Base-by-base conservation (phyloP, 2,329 filamentous ascomycete species). In the Proliferodiscus dingleyae region DNA sequence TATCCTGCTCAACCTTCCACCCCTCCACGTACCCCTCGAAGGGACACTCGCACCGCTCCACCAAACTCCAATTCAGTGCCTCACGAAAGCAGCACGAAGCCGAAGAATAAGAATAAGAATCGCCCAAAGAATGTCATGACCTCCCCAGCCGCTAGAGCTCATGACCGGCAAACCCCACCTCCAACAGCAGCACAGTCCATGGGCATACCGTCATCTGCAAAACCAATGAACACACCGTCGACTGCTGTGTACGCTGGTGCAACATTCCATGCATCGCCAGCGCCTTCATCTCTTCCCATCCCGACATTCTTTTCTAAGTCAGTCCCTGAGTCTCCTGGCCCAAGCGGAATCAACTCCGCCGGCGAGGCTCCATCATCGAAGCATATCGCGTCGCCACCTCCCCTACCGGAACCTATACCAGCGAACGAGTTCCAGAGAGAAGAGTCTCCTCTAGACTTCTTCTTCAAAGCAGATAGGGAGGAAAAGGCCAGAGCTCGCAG, bases 231-330 rank as follows among this genome's bases (percentile, higher is more conserved):
- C 36, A 66, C 62, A 11, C 74, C 73, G 18, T 70, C 73, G 16
- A 45, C 50, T 28, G 41, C 57, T 26, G 59, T 56, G 9, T 98
- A 95, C 68, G 93, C 93, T 30, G 93, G 91, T 11, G 86, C 91
- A 26, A 94, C 89, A 4, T 98, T 97, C 65, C 90, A 96, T 66
- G 87, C 89, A 32, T 97, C 93, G 7, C 93, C 93, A 16, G 91
- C 90, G 2, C 86, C 93, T 0, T 94, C 89, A 7, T 83, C 89
- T 19, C 73, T 98, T 24, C 93, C 93, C 0, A 85, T 96, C 47
- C 93, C 93, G 9, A 94, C 85, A 61, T 95, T 96, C 65, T 79
- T 86, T 51, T 84, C 85, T 22, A 90, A 85, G 59, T 82, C 87
- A 0, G 74, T 87, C 10, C 82, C 83, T 3, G 83, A 85, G 46